Base-by-base conservation (phyloP, 306 rosid genomes). In the Rosa rugosa region DNA sequence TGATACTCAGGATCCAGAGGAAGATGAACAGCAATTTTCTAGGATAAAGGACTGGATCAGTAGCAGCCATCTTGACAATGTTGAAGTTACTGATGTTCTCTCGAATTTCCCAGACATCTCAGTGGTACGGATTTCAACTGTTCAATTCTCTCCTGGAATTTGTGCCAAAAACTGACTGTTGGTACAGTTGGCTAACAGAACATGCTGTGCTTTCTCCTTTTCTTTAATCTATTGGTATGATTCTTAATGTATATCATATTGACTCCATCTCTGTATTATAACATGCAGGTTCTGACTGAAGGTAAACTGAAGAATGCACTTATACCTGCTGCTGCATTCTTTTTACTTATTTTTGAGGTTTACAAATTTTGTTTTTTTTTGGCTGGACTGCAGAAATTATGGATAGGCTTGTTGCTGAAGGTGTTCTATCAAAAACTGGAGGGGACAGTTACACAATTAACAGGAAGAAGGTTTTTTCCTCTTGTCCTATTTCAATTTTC, bases 31-130 rank as follows among this genome's bases (percentile, higher is more conserved):
- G 56, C 97, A 92, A 79, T 50, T 79, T 60, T 80, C 87, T 72
- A 85, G 98, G 73, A 90, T 95, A 45, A 91, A 87, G 85, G 96
- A 93, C 69, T 91, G 98, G 99, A 91, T 95, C 81, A 85, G 69
- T 71, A 34, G 79, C 63, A 71, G 86, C 53, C 94, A 87, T 87
- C 73, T 84, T 67, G 96, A 91, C 79, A 79, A 89, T 63, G 75
- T 91, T 79, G 91, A 89, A 74, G 86, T 95, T 74, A 86, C 88
- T 77, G 97, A 95, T 34, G 79, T 95, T 79, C 90, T 91, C 23
- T 91, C 98, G 25, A 89, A 88, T 78, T 95, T 95, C 80, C 96
- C 98, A 6, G 97, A 95, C 84, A 88, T 95, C 87, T 92, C 98
- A 79, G 82, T 88, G 92, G 99, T 88, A 88, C 71, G 77, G 62